Conservation (phyloP, 495 filamentous ascomycete genomes). For the Wilcoxina mikolae region DNA sequence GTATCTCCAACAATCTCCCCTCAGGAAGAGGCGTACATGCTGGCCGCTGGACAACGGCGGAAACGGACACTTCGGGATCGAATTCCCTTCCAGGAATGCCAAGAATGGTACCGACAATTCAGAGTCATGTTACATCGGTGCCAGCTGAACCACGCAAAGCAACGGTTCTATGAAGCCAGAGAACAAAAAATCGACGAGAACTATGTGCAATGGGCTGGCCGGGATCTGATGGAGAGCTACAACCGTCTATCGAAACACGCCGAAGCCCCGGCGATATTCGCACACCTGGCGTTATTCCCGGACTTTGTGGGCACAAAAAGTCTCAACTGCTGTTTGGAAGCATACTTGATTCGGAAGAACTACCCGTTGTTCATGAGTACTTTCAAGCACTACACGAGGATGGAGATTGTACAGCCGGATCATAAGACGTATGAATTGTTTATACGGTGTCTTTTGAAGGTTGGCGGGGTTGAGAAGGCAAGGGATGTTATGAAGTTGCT, state of each 20-base stretch:
- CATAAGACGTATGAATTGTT: slow-evolving; percentile 11
- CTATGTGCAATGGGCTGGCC: slow-evolving; percentile 12
- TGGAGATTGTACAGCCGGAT: slow-evolving; percentile 5
- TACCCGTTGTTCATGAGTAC: slow-evolving; percentile 11
- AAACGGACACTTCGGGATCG: neutral
- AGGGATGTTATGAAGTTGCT: slow-evolving; percentile 11
- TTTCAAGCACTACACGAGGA: slow-evolving; percentile 11
- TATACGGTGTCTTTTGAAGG: neutral
- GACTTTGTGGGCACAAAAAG: slow-evolving; percentile 12
- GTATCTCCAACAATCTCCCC: no score
- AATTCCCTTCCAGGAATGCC: neutral
- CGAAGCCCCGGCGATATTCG: slow-evolving; percentile 17
- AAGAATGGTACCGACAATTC: neutral
- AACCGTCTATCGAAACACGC: slow-evolving; percentile 11
- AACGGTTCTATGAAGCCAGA: slow-evolving; percentile 14
- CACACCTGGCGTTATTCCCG: slow-evolving; percentile 4
- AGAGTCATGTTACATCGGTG: neutral
- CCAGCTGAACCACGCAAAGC: neutral
- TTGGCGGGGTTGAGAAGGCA: slow-evolving; percentile 5
- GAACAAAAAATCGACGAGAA: neutral
- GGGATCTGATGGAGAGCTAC: slow-evolving; percentile 16
- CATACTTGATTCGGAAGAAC: slow-evolving; percentile 19
- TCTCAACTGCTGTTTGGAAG: slow-evolving; percentile 20
- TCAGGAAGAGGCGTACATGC: neutral
- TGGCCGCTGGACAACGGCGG: neutral